phyloP scores from a whole-genome alignment of 2,329 filamentous ascomycete genomes.

The Keithomyces neogunnii region DNA sequence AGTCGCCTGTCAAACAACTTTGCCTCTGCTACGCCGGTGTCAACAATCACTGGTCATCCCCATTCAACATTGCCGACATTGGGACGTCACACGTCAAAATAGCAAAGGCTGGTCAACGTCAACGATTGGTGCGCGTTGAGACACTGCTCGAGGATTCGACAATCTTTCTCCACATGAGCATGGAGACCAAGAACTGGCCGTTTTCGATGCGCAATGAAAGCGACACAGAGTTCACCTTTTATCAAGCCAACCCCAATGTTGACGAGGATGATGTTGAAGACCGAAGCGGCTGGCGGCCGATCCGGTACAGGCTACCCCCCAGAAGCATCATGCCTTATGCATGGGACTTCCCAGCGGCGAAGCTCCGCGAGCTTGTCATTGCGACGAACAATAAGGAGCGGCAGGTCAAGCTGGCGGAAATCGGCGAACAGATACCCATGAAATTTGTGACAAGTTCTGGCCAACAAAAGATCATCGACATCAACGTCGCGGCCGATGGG shows the following conservation, averaged over 20 bases:
- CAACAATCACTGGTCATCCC: conserved; percentile 95
- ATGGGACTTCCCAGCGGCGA: conserved; percentile 98
- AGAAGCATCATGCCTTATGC: conserved; percentile 99
- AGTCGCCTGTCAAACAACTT: conserved; percentile 75
- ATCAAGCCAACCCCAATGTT: conserved; percentile 85
- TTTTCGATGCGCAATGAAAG: conserved; percentile 99
- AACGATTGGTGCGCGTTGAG: conserved; percentile 80
- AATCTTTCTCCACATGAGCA: conserved; percentile 82
- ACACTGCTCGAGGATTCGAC: conserved; percentile 88
- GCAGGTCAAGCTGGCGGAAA: conserved; percentile 91
- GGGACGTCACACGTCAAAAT: conserved; percentile 91
- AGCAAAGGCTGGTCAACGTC: conserved; percentile 80
- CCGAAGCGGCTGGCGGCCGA: conserved; percentile 80
- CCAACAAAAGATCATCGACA: conserved; percentile 82
- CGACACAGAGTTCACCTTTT: conserved; percentile 93
- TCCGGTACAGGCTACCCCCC: conserved; percentile 84
- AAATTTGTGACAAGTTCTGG: conserved; percentile 65
- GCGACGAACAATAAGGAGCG: conserved; percentile 48
- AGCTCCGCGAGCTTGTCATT: conserved; percentile 87
- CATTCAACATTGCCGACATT: conserved; percentile 93
- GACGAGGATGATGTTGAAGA: conserved; percentile 85
- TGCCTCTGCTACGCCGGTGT: conserved; percentile 89
- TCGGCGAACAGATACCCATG: conserved; percentile 92
- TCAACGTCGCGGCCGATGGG: conserved; percentile 91
- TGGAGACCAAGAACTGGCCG: conserved; percentile 93